Evolutionary conservation across 495 filamentous ascomycete genomes (phyloP).

Genomic region (Aspergillus heteromorphus): DNA sequence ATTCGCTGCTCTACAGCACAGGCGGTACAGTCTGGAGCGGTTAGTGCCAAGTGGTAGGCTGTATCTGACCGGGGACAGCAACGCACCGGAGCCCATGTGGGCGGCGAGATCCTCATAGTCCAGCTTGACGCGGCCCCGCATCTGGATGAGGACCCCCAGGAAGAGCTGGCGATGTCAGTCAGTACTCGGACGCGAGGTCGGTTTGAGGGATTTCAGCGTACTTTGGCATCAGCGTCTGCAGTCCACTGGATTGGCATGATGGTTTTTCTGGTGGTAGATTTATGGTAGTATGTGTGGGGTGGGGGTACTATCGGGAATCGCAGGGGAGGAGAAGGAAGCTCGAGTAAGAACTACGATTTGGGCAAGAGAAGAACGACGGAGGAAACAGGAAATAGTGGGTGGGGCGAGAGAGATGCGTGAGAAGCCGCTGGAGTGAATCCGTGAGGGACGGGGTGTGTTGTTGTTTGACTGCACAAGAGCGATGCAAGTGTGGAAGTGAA

Average conservation of each 20-base stretch:
- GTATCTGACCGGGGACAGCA: background rate
- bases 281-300: too few species aligned
- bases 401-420: too few species aligned
- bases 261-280: too few species aligned
- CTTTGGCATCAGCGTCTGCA: slow-evolving; percentile 1
- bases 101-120: background rate
- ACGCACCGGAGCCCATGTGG: slow-evolving; percentile 8
- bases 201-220: background rate
- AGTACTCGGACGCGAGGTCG: background rate
- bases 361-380: too few species aligned
- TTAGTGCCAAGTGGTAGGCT: background rate
- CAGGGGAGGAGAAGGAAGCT: too few species aligned
- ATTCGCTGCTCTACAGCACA: slow-evolving; percentile 11
- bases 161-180: slow-evolving; percentile 1
- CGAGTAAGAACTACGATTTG: too few species aligned
- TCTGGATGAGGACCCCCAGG: slow-evolving; percentile 2
- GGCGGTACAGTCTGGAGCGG: slow-evolving; percentile 1
- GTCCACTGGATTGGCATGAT: background rate
- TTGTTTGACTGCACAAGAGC: too few species aligned
- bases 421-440: too few species aligned
- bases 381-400: too few species aligned
- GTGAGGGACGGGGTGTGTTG: too few species aligned
- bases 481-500: too few species aligned
- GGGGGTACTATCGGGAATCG: too few species aligned
- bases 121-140: background rate